These are phyloP conservation scores for Neurospora sp. DNA, from an alignment of 495 filamentous ascomycete species.

Conservation along the genomic window DNA sequence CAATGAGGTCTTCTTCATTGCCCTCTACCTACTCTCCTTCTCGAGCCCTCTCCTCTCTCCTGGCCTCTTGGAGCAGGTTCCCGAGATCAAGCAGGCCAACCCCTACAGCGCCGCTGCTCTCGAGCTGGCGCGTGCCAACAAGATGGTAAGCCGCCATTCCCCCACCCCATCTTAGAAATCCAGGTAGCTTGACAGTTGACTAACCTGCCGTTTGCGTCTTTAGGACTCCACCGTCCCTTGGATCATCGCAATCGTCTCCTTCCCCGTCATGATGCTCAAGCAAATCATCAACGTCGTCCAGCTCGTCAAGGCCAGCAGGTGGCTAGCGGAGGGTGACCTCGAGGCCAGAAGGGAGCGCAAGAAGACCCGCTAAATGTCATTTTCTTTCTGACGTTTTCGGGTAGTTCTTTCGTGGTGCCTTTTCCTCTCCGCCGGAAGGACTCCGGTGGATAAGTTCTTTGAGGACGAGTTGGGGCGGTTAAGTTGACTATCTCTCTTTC, in stretches of 20 bases:
- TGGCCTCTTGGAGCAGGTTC: constrained; percentile 51
- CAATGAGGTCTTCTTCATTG: constrained; percentile 96
- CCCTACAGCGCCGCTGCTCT: constrained; percentile 88
- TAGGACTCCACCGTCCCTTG: constrained; percentile 56
- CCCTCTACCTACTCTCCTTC: constrained; percentile 95
- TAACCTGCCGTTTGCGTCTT: not conserved
- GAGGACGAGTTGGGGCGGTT: not conserved
- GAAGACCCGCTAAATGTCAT: constrained; percentile 13
- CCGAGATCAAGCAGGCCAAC: constrained; percentile 51
- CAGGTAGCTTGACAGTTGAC: not conserved
- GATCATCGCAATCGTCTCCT: constrained; percentile 71
- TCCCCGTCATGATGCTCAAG: constrained; percentile 82
- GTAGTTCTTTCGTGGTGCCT: not conserved
- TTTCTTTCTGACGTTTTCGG: not conserved
- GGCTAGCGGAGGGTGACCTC: constrained; percentile 83
- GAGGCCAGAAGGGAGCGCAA: constrained; percentile 39
- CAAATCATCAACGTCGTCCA: constrained; percentile 92
- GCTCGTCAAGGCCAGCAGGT: constrained; percentile 83
- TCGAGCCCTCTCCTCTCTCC: constrained; percentile 77
- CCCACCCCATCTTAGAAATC: not conserved
- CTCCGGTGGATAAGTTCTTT: not conserved
- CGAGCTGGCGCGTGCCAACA: constrained; percentile 84
- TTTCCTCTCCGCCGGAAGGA: not conserved
- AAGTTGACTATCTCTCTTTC: not conserved
- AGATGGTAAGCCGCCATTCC: constrained; percentile 58